phyloP scores from a whole-genome alignment of 2,329 filamentous ascomycete genomes.

The Talaromyces sp. region DNA sequence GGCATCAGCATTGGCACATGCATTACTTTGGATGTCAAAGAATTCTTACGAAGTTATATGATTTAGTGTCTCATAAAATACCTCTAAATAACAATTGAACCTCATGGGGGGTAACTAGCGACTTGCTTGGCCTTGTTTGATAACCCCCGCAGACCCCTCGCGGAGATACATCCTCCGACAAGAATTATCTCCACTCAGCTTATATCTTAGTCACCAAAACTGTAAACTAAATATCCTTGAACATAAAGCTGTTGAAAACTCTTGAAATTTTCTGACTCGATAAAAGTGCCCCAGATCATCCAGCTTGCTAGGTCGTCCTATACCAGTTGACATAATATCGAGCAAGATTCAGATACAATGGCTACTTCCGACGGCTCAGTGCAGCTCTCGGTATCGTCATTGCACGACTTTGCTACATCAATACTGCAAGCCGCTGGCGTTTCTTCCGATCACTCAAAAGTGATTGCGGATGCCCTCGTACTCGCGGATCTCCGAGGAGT shows the following conservation, averaged over 20 bases:
- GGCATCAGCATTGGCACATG: background rate
- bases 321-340: background rate
- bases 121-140: background rate
- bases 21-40: background rate
- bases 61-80: background rate
- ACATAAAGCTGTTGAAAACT: background rate
- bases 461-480: constrained; percentile 15
- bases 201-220: background rate
- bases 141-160: background rate
- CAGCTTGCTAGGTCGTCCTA: background rate
- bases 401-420: background rate
- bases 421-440: background rate
- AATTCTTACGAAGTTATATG: background rate
- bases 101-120: background rate
- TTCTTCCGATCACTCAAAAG: background rate
- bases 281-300: background rate
- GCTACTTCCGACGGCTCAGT: background rate
- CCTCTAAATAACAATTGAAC: background rate
- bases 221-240: background rate
- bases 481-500: constrained; percentile 21
- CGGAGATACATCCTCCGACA: background rate
- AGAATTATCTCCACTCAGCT: background rate
- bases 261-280: background rate
- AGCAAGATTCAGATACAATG: background rate
- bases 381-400: background rate